Evolutionary conservation across 139 green algal species (phyloP).

Genomic region (Coccomyxa sp.): DNA sequence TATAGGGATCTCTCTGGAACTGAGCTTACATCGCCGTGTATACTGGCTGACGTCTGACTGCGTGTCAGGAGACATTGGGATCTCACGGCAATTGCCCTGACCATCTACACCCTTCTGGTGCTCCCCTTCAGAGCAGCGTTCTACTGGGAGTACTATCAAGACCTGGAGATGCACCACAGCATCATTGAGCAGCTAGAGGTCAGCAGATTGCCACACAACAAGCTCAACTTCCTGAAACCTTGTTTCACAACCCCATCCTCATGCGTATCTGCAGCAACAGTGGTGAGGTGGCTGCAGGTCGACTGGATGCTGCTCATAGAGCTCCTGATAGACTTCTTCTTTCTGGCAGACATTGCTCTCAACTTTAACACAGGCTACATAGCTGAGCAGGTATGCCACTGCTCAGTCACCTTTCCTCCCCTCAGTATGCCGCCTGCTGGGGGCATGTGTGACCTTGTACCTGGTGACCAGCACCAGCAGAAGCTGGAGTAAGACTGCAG

Average conservation of each 20-base stretch:
- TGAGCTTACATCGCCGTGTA: neutral
- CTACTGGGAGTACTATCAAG: slow-evolving; percentile 15
- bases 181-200: slow-evolving; percentile 21
- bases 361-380: slow-evolving; percentile 35
- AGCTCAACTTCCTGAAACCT: neutral
- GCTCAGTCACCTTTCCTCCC: no score
- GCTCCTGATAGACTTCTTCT: slow-evolving; percentile 22
- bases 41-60: neutral
- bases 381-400: slow-evolving; percentile 11
- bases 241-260: neutral
- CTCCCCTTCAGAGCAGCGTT: slow-evolving; percentile 27
- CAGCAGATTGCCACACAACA: neutral
- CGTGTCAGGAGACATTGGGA: slow-evolving; percentile 11
- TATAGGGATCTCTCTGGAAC: no score
- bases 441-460: no score
- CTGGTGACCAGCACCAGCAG: no score
- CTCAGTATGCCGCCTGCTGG: no score
- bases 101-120: slow-evolving; percentile 21
- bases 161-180: slow-evolving; percentile 11
- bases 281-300: slow-evolving; percentile 4
- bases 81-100: slow-evolving; percentile 15
- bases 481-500: no score
- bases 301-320: slow-evolving; percentile 24
- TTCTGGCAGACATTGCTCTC: slow-evolving; percentile 20
- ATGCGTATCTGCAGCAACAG: neutral